Conservation (phyloP, 1,139 yeast genomes). For the Sugiyamaella sp. region DNA sequence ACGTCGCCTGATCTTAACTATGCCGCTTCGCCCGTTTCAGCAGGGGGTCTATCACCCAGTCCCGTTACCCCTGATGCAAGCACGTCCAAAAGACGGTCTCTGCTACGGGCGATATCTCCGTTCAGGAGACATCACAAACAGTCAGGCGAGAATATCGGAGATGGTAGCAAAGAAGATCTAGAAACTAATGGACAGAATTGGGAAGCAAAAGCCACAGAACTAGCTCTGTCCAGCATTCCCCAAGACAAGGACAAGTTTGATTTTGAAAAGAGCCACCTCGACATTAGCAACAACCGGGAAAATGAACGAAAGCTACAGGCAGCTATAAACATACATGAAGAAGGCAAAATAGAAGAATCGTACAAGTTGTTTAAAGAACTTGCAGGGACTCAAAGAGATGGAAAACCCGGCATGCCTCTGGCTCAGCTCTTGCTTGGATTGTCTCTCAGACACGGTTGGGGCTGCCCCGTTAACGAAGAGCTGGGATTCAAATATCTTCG, state of each 20-base stretch:
- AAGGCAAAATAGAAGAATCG: constrained; percentile 34
- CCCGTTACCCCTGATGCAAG: neutral
- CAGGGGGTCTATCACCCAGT: neutral
- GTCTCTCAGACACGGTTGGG: constrained; percentile 45
- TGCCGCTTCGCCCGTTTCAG: neutral
- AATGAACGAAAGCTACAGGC: constrained; percentile 33
- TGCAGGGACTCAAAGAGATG: constrained; percentile 32
- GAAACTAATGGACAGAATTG: constrained; percentile 13
- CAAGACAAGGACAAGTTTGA: constrained; percentile 6
- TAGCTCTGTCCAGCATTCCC: constrained; percentile 22
- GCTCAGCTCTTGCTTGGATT: constrained; percentile 42
- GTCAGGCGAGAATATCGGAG: neutral
- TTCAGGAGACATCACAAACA: constrained; percentile 9
- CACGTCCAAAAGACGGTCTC: constrained; percentile 9
- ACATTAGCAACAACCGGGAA: constrained; percentile 15
- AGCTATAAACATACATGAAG: constrained; percentile 40
- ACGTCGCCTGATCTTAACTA: neutral
- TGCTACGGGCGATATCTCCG: constrained; percentile 12
- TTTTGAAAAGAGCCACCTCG: neutral
- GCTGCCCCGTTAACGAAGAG: constrained; percentile 34
- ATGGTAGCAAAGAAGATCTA: neutral
- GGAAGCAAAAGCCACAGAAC: constrained; percentile 24
- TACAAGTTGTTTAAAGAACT: constrained; percentile 31
- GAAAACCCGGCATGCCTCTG: constrained; percentile 32
- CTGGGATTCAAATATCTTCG: constrained; percentile 37